phyloP scores from a whole-genome alignment of 805 yeast species.

The Lipomyces japonicus region DNA sequence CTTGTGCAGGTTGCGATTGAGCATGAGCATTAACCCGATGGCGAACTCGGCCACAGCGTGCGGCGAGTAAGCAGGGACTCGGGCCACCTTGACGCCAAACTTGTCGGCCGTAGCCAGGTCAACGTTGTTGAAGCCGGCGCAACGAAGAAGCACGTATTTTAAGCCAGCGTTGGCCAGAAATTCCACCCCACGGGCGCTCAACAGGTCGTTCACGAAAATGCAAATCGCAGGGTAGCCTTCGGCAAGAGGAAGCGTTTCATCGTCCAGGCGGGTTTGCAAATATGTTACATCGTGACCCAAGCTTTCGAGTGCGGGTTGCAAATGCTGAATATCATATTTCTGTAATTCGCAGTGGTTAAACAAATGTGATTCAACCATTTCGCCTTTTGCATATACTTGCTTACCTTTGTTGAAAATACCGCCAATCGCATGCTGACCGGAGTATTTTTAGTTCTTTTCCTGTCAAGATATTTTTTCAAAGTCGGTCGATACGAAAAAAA shows the following conservation, averaged over 20 bases:
- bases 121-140: slow-evolving; percentile 34
- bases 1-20: slow-evolving; percentile 33
- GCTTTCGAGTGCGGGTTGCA: slow-evolving; percentile 26
- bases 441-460: too few species aligned
- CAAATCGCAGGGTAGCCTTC: slow-evolving; percentile 30
- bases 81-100: slow-evolving; percentile 30
- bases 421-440: slow-evolving; percentile 15
- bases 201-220: slow-evolving; percentile 30
- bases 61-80: slow-evolving; percentile 34
- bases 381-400: neutral
- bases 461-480: too few species aligned
- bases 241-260: slow-evolving; percentile 28
- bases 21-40: slow-evolving; percentile 32
- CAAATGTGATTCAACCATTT: neutral
- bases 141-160: slow-evolving; percentile 28
- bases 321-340: slow-evolving; percentile 26
- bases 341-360: neutral
- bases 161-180: slow-evolving; percentile 25
- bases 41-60: slow-evolving; percentile 35
- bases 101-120: slow-evolving; percentile 30
- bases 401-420: slow-evolving; percentile 30
- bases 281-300: slow-evolving; percentile 10
- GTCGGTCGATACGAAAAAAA: too few species aligned
- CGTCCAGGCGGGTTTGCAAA: slow-evolving; percentile 24
- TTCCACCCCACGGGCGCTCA: slow-evolving; percentile 22